Evolutionary conservation across 352 stramenopile species (phyloP).

Genomic region (Phytophthora cactorum): DNA sequence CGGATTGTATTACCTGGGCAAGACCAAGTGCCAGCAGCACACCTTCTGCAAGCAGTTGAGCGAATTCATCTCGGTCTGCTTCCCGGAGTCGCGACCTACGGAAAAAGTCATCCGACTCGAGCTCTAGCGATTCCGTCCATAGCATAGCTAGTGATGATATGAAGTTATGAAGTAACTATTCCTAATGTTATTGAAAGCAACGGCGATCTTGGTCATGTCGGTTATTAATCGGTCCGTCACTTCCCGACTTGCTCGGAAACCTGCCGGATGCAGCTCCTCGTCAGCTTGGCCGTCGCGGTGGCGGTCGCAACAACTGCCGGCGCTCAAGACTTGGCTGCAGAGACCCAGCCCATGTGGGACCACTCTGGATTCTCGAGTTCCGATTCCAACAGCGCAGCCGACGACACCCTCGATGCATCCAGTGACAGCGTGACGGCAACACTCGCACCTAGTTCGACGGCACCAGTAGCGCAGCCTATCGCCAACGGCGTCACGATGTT

Average conservation of each 20-base stretch:
- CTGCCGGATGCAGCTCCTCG: constrained; percentile 5
- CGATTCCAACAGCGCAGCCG: background rate
- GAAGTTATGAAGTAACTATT: constrained; percentile 28
- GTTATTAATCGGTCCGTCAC: background rate
- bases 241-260: constrained; percentile 17
- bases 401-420: background rate
- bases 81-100: constrained; percentile 34
- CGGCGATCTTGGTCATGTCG: background rate
- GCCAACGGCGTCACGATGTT: constrained; percentile 28
- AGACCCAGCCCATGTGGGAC: background rate
- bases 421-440: constrained; percentile 2
- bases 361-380: constrained; percentile 3
- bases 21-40: constrained; percentile 29
- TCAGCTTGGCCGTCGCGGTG: constrained; percentile 1
- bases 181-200: constrained; percentile 40
- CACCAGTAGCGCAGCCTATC: constrained; percentile 11
- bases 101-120: constrained; percentile 36
- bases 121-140: background rate
- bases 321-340: background rate
- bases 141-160: constrained; percentile 28
- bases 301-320: background rate
- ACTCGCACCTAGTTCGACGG: constrained; percentile 3
- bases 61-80: constrained; percentile 42
- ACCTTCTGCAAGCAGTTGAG: constrained; percentile 41
- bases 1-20: constrained; percentile 35